A percentile compares a stretch with the other conserved stretches of the same genome.
These are phyloP conservation scores for Mycena olivaceomarginata DNA, from an alignment of 768 basidiomycete genomes.

Conservation along the genomic window DNA sequence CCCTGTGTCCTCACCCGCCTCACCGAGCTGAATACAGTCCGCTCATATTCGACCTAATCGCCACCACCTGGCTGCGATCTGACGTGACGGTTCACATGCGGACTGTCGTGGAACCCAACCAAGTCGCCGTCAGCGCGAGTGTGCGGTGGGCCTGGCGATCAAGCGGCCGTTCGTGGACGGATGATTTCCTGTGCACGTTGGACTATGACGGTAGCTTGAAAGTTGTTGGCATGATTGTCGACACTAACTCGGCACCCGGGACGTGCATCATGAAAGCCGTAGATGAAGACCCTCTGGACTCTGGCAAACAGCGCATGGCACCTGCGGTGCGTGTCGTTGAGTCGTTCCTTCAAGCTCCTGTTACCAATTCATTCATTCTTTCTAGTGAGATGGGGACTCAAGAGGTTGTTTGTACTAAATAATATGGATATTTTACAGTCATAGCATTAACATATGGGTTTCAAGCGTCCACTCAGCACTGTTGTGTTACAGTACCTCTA, in stretches of 20 bases:
- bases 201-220: conserved; percentile 65
- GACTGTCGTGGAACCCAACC: conserved; percentile 48
- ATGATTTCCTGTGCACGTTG: conserved; percentile 67
- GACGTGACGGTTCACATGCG: conserved; percentile 50
- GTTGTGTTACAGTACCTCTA: no score
- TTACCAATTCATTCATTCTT: no score
- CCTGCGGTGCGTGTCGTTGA: conserved; percentile 7
- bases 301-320: conserved; percentile 11
- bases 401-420: no score
- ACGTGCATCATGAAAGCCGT: conserved; percentile 70
- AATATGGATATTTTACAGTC: no score
- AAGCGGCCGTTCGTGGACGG: conserved; percentile 63
- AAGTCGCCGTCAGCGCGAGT: conserved; percentile 60
- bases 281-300: conserved; percentile 49
- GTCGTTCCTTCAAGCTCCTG: not conserved
- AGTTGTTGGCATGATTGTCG: conserved; percentile 62
- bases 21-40: conserved; percentile 64
- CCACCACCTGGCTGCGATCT: conserved; percentile 65
- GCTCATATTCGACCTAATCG: conserved; percentile 69
- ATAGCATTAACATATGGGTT: no score
- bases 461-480: no score
- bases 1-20: conserved; percentile 59
- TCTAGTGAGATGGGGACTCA: no score
- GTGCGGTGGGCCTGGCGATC: conserved; percentile 67
- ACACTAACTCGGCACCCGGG: conserved; percentile 60